phyloP scores from a whole-genome alignment of 2,329 filamentous ascomycete genomes.

The Sordariomycetes sp. region DNA sequence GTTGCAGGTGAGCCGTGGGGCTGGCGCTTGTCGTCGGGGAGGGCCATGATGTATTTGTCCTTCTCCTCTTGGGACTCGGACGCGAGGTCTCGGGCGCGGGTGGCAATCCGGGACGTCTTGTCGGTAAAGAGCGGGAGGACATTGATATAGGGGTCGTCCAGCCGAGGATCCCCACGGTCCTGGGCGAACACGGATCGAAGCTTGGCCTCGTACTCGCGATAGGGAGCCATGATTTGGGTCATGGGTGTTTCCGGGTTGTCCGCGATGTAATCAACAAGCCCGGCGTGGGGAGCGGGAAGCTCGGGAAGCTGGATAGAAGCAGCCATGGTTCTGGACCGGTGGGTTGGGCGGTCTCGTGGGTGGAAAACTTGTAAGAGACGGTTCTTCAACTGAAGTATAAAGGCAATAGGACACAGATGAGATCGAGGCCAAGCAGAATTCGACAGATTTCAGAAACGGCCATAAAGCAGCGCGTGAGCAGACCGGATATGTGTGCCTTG shows the following conservation, averaged over 20 bases:
- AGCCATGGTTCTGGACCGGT: conserved; percentile 18
- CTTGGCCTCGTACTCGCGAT: conserved; percentile 55
- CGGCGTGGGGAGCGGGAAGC: conserved; percentile 33
- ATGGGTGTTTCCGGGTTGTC: conserved; percentile 42
- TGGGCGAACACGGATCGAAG: conserved; percentile 61
- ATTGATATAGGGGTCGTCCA: conserved; percentile 49
- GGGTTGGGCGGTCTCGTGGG: no score
- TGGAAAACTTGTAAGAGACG: no score
- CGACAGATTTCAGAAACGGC: no score
- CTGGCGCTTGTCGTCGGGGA: conserved; percentile 51
- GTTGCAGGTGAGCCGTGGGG: conserved; percentile 54
- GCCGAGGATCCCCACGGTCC: conserved; percentile 45
- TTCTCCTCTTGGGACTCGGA: conserved; percentile 49
- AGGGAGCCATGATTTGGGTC: conserved; percentile 50
- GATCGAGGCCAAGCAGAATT: no score
- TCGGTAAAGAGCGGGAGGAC: conserved; percentile 55
- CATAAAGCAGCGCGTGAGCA: no score
- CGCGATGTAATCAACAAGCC: conserved; percentile 41
- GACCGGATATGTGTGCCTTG: no score
- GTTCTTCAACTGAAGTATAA: no score
- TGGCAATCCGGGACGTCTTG: conserved; percentile 44
- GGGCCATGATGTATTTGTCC: conserved; percentile 58
- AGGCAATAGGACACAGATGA: no score
- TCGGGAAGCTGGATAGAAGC: conserved; percentile 25
- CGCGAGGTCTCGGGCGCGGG: conserved; percentile 49